Evolutionary conservation across 2,329 filamentous ascomycete species (phyloP), one percentile per base, ranked within the genome.

Genomic region (Sordariomycetes sp.): DNA sequence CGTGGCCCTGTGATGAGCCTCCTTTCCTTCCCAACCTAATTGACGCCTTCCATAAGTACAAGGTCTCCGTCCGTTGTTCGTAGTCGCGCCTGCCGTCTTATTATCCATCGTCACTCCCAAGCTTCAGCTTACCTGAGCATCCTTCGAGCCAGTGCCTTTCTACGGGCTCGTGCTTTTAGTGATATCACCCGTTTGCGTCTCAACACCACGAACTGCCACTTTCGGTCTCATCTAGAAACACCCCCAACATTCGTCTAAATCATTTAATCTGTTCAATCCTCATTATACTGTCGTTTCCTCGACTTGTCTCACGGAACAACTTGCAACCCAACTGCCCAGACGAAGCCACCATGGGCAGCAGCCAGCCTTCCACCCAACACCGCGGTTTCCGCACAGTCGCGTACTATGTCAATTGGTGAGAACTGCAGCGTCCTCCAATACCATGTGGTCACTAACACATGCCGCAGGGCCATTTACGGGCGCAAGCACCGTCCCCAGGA

Each of bases 401-500:
- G 40, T 90, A 90, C 73, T 90, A 83, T 66, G 84, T 88, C 60
- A 89, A 89, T 71, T 89, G 86, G 81, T 73, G 65, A 55, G 63
- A 5, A 37, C 32, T 12, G 11, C 14, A 12, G 8, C 18, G 18
- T 32, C 5, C 14, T 14, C 37, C 28, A 4, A 8, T 43, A 43
- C 12, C 37, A n/a, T 3, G 14, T 25, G 24, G 20, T 25, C 35
- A 48, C 62, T 64, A 65, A 67, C 54, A 60, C 60, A 50, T 63
- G 32, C 22, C 28, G 1, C 58, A 77, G 78, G 90, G 89, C 89
- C 62, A 93, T 96, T 64, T 97, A 97, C 71, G 90, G 78, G 46
- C 85, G 92, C 58, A 87, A 93, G 65, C 88, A 94, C 69, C 81
- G 85, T n/a, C 91, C 92, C 0, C 88, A 95, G 67, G 85, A 96